Percentiles rank a stretch among this genome's conserved stretches.
These are phyloP conservation scores for Lasiodiplodia citricola DNA, from an alignment of 2,329 filamentous ascomycete species.

Conservation along the genomic window DNA sequence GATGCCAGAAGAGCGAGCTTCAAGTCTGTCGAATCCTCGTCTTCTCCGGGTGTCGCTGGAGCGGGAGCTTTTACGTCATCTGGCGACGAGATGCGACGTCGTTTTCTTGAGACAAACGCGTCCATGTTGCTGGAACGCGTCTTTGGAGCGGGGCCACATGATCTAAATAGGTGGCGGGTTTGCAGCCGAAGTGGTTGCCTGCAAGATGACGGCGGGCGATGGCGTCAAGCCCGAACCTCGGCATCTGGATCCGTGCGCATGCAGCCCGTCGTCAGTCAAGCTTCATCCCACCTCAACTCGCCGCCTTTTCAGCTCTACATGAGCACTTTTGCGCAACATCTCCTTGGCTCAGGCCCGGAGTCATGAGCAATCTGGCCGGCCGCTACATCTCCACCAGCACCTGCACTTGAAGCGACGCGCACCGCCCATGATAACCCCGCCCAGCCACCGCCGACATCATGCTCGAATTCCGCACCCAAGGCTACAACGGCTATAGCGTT, in stretches of 20 bases:
- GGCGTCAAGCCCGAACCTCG: constrained; percentile 25
- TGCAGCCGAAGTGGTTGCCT: constrained; percentile 11
- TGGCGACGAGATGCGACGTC: constrained; percentile 34
- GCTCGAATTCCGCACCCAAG: constrained; percentile 92
- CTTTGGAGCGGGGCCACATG: not conserved
- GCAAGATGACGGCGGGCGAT: not conserved
- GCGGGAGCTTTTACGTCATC: not conserved
- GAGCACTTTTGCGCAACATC: constrained; percentile 2
- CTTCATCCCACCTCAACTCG: constrained; percentile 6
- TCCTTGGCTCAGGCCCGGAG: constrained; percentile 15
- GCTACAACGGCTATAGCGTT: constrained; percentile 94
- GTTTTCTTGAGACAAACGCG: constrained; percentile 46
- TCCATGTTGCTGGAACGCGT: constrained; percentile 37
- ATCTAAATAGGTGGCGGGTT: not conserved
- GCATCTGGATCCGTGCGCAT: constrained; percentile 16
- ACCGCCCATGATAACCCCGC: constrained; percentile 7
- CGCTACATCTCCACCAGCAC: not conserved
- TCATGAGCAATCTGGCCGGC: constrained; percentile 17
- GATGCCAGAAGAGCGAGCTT: constrained; percentile 87
- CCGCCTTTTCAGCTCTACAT: constrained; percentile 17
- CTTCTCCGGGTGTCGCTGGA: constrained; percentile 33
- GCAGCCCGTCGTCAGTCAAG: constrained; percentile 7
- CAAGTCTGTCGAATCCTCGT: constrained; percentile 83
- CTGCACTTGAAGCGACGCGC: not conserved
- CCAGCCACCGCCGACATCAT: constrained; percentile 55